Evolutionary conservation across 345 rosid genomes (phyloP), one percentile per base, ranked within the genome.

Genomic region (Syzygium oleosum): DNA sequence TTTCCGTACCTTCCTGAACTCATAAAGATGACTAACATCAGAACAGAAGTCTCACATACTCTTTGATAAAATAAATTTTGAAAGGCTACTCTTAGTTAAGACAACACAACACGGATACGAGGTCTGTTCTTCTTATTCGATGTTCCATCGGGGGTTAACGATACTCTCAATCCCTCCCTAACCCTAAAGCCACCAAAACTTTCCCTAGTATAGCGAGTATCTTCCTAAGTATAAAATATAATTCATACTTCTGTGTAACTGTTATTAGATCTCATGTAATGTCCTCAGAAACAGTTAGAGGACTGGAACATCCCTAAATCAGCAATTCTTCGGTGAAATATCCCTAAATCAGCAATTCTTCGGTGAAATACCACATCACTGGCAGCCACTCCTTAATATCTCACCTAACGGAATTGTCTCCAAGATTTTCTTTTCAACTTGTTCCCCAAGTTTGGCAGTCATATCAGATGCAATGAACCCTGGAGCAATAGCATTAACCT

Each of bases 391-490:
- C 25, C 79, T 68, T 68, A n/a, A 38, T 11, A 55, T 56, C 93
- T 90, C 87, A 96, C 99, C 99, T 88, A 96, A 87, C 77, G 99
- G 99, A 84, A 98, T 96, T 25, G 93, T 90, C 91, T 91, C 93
- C 94, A 97, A 87, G 88, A 97, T 93, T 91, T 95, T 97, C 98
- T 96, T 98, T n/a, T n/a, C n/a, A n/a, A n/a, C n/a, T n/a, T n/a
- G n/a, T 49, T 94, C 98, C 34, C 98, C 96, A 90, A 98, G 99
- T 91, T 97, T 95, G 87, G 97, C 94, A 85, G 99, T 97, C 98
- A 96, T 94, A 88, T 96, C 98, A 88, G 99, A 94, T 68, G 98
- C 98, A 86, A 98, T 98, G 92, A 98, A 96, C 52, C 99, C 99
- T 0, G 98, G 98, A 53, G 99, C 97, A 89, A 96, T 88, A 88